Base-by-base conservation (phyloP, 352 stramenopile genomes). In the Phytopythium aichiense region DNA sequence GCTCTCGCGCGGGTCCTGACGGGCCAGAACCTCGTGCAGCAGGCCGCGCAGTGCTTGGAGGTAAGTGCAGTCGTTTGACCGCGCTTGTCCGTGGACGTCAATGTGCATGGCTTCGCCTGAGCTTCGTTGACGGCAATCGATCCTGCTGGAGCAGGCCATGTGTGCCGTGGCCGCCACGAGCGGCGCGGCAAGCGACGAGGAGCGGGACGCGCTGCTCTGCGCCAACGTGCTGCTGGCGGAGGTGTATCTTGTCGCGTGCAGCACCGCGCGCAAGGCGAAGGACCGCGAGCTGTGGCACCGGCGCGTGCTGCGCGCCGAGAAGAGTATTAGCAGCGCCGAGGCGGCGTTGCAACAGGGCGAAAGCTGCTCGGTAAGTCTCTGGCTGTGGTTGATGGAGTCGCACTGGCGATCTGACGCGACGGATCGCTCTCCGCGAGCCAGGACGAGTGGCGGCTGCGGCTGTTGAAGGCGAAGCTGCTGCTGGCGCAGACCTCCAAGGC, bases 171-270 rank as follows among this genome's bases (percentile, higher is more conserved):
- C 69, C 54, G 62, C 45, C 43, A 67, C 40, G 58, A 20, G 35
- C 42, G 40, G 42, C 2, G 18, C 11, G 25, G 51, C 58, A 23
- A 66, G 42, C 28, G 42, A 23, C 7, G 65, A 72, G 42, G 63
- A 72, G 25, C 66, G 68, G 38, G 58, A 66, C 0, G 68, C 74
- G 33, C 38, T 74, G 45, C 23, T 69, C 23, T 63, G 72, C 48
- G 73, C 71, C 15, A 73, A 86, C 40, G 56, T 87, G 8, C 49
- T 91, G 38, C 56, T 91, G 16, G 81, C 79, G n/a, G 84, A 91
- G 60, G 71, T 81, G 20, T 88, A 77, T 28, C 71, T 74, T 30
- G 61, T 77, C 25, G 61, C 77, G 1, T 81, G 77, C 49, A 67
- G 69, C 30, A 73, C 72, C 45, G 68, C 69, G 37, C 63, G 45